Evolutionary conservation across 2,329 filamentous ascomycete species (phyloP), one percentile per base, ranked within the genome.

Genomic region (Verticillium nubilum): DNA sequence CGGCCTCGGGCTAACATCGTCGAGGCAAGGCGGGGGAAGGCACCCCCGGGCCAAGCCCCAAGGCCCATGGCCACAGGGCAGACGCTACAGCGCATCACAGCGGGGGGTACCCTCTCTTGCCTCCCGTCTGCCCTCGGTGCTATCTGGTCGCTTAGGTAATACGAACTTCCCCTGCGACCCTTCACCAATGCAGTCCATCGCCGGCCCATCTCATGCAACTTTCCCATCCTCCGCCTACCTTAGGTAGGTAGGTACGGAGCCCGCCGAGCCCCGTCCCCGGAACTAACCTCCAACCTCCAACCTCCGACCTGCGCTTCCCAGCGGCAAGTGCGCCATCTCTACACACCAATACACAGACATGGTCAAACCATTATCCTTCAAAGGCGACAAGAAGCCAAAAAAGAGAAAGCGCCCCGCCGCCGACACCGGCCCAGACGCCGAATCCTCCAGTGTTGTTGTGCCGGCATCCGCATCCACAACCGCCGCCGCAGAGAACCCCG

Each of bases 311-410:
- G 17, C 42, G n/a, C 10, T 25, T 26, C 17, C 35, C 23, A 56
- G 23, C 13, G 26, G 17, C 12, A 15, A 9, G 10, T 29, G 3
- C 23, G 5, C 52, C 35, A 56, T 47, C 54, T 57, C 53, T 50
- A 57, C 53, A 27, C 26, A 23, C 29, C 9, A 13, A 31, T 13
- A 55, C 59, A 62, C 52, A 67, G 76, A 64, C 62, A 95, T 95
- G 90, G 88, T 96, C 67, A 97, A 96, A 73, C 88, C 94, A 54
- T 84, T 99, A 60, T 82, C 86, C 55, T 99, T 99, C 82, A 99
- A 99, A 78, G 95, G 95, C 80, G 95, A 99, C 78, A 97, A 96
- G 76, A 95, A 95, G 78, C 78, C 85, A 61, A 97, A 95, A 76
- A 97, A 97, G 81, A 85, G 92, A 73, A 97, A 97, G 82, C 86